Base-by-base conservation (phyloP, 2,329 filamentous ascomycete genomes). In the Fusarium anguioides region DNA sequence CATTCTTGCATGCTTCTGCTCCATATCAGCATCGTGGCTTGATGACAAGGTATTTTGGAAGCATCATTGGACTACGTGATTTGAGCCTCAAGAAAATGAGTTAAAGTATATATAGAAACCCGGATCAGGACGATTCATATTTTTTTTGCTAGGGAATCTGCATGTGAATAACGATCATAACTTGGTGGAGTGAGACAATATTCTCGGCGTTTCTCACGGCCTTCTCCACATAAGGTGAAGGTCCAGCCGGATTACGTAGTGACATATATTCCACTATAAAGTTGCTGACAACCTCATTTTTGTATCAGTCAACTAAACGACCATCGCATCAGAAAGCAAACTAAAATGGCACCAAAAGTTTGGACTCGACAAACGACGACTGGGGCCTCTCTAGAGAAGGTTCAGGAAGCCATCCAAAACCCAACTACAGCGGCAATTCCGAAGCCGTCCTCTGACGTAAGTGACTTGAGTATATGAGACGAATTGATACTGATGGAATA, bases 401-500 rank as follows among this genome's bases (percentile, higher is more conserved):
- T 69, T 27, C 64, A 65, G 14, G 67, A 63, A 27, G 71, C 67
- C 23, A 47, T 69, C 17, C 58, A 55, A 37, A 66, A 53, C 26
- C 62, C 60, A 11, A 36, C 46, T 12, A 39, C 69, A 10, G 54
- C 44, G 5, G 51, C 46, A 11, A 69, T 73, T 36, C 50, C 60
- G 10, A 54, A 61, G 20, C 71, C 71, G 8, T 59, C 69, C 31
- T 64, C 71, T 51, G 60, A 72, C 49, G 71, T 73, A 47, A 51
- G 67, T 37, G 29, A 26, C 11, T 23, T 3, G 11, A 23, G 5
- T 17, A 17, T 18, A 15, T n/a, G 17, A 37, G 17, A 36, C 18
- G 26, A 27, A 21, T 3, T 11, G 10, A 14, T 27, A 10, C 49
- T 71, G 14, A 71, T 33, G 12, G 5, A 6, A 26, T 23, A 31